Evolutionary conservation across 1,284 basidiomycete species (phyloP).

Genomic region (Nidula niveotomentosa): DNA sequence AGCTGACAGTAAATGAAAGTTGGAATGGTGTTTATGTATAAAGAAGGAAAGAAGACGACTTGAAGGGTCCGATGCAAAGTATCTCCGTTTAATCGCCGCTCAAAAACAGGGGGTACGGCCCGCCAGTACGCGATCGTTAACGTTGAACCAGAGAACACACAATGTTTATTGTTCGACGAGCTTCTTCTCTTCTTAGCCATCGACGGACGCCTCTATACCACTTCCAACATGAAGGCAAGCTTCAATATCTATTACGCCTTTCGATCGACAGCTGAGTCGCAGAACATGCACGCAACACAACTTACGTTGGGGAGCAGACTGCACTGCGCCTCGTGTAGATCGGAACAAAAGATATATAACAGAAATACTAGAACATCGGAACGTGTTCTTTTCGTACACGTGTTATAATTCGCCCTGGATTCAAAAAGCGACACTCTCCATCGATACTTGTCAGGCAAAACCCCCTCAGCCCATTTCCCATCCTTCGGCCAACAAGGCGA

Average conservation of each 20-base stretch:
- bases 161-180: not conserved
- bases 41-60: no score
- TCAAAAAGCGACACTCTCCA: conserved; percentile 23
- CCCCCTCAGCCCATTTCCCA: conserved; percentile 16
- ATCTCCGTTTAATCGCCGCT: no score
- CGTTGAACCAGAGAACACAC: not conserved
- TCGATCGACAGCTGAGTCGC: not conserved
- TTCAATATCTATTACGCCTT: not conserved
- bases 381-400: conserved; percentile 26
- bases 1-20: no score
- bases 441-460: conserved; percentile 17
- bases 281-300: conserved; percentile 1
- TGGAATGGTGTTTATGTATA: no score
- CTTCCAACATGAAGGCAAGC: not conserved
- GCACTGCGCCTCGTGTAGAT: conserved; percentile 16
- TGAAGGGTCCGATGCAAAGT: no score
- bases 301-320: conserved; percentile 8
- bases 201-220: not conserved
- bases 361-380: conserved; percentile 12
- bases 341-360: conserved; percentile 11
- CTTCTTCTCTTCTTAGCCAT: not conserved
- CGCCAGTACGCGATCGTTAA: no score
- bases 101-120: no score
- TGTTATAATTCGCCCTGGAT: conserved; percentile 22
- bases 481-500: conserved; percentile 24